phyloP scores from a whole-genome alignment of 805 yeast genomes.

The Monosporozyma unispora region DNA sequence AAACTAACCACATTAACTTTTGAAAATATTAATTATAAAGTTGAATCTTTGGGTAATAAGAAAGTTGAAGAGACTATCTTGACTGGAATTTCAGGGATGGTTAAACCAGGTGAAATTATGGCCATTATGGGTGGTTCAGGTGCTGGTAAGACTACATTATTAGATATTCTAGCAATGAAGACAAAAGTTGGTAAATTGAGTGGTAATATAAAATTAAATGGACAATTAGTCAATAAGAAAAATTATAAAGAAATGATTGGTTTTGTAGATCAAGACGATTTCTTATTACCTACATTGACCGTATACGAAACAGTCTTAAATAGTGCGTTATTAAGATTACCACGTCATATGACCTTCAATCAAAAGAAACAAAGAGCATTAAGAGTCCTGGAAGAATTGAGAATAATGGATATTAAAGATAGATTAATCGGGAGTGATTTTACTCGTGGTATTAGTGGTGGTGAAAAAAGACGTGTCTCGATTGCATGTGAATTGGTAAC shows the following conservation, averaged over 20 bases:
- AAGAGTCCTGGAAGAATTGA: constrained; percentile 76
- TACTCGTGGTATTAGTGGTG: constrained; percentile 79
- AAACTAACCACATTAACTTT: constrained; percentile 69
- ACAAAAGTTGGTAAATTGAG: constrained; percentile 61
- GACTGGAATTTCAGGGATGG: constrained; percentile 60
- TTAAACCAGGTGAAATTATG: constrained; percentile 76
- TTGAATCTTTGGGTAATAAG: constrained; percentile 8
- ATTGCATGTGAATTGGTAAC: constrained; percentile 92
- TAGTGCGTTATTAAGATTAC: constrained; percentile 82
- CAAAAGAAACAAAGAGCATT: constrained; percentile 72
- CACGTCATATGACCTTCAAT: constrained; percentile 62
- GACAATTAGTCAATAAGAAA: constrained; percentile 32
- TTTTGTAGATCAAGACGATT: constrained; percentile 94
- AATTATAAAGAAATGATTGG: constrained; percentile 68
- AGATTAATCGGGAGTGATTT: constrained; percentile 82
- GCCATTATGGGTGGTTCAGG: constrained; percentile 99
- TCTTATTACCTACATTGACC: constrained; percentile 80
- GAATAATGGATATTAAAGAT: constrained; percentile 77
- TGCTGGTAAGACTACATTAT: constrained; percentile 91
- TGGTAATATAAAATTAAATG: constrained; percentile 74
- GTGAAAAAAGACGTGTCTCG: constrained; percentile 82
- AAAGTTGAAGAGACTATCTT: constrained; percentile 37
- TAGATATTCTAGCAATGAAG: constrained; percentile 87
- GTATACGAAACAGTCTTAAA: constrained; percentile 93
- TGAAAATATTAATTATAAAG: constrained; percentile 52